Percentiles rank a stretch among this genome's conserved stretches.
These are phyloP conservation scores for Glarea lozoyensis DNA, from an alignment of 495 filamentous ascomycete species.

Conservation along the genomic window DNA sequence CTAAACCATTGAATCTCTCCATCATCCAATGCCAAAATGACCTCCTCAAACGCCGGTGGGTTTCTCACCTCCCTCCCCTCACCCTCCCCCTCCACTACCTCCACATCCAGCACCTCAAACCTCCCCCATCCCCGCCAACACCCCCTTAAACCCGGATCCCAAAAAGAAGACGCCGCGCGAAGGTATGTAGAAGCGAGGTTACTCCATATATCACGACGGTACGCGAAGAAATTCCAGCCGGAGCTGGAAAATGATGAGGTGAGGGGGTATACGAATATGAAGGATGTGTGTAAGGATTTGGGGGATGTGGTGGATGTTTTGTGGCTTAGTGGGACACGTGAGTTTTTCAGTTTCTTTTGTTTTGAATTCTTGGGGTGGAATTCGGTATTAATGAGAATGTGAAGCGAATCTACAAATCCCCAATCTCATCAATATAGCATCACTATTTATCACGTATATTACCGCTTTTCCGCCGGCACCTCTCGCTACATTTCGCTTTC, in stretches of 20 bases:
- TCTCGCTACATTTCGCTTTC: slow-evolving; percentile 49
- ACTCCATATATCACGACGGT: slow-evolving; percentile 55
- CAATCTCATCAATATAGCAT: slow-evolving; percentile 68
- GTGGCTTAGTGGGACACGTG: slow-evolving; percentile 79
- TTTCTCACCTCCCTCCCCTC: slow-evolving; percentile 17
- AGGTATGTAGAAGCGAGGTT: slow-evolving; percentile 57
- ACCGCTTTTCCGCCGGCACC: slow-evolving; percentile 59
- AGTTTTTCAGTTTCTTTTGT: no score
- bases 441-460: slow-evolving; percentile 56
- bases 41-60: slow-evolving; percentile 12
- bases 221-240: slow-evolving; percentile 63
- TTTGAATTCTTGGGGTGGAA: no score
- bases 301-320: slow-evolving; percentile 64
- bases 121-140: slow-evolving; percentile 56
- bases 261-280: slow-evolving; percentile 59
- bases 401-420: slow-evolving; percentile 70
- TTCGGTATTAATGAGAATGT: no score
- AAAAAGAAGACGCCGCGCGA: slow-evolving; percentile 69
- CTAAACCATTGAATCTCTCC: not conserved
- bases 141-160: slow-evolving; percentile 59
- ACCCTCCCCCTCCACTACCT: slow-evolving; percentile 14
- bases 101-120: slow-evolving; percentile 7
- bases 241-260: slow-evolving; percentile 33
- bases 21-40: slow-evolving; percentile 11
- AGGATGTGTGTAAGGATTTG: slow-evolving; percentile 59